Percentiles rank a stretch among this genome's conserved stretches.
phyloP scores from a whole-genome alignment of 805 yeast genomes.

The Monosporozyma solicola region DNA sequence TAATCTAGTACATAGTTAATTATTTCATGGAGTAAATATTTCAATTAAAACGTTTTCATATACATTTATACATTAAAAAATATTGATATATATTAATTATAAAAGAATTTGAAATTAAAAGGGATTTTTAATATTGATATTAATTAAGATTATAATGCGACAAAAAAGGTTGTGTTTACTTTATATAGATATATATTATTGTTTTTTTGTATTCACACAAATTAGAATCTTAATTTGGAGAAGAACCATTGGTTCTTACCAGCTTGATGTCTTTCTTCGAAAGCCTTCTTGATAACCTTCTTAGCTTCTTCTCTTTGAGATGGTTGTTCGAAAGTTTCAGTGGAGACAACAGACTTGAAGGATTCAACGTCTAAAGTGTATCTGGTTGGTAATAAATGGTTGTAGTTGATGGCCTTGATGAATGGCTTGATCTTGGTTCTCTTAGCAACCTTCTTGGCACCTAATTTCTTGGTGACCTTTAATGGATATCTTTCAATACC shows the following conservation, averaged over 20 bases:
- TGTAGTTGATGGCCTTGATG: conserved; percentile 98
- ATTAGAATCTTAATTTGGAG: conserved; percentile 90
- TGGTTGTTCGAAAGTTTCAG: conserved; percentile 95
- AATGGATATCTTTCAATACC: conserved; percentile 98
- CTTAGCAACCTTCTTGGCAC: conserved; percentile 93
- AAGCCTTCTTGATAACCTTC: conserved; percentile 97
- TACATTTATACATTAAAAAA: not conserved
- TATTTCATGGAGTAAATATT: not conserved
- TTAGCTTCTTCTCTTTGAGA: conserved; percentile 98
- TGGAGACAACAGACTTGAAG: conserved; percentile 82
- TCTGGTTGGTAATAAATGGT: conserved; percentile 99
- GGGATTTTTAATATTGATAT: not conserved
- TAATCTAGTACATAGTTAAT: not conserved
- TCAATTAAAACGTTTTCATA: not conserved
- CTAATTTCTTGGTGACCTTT: conserved; percentile 91
- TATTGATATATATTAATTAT: not conserved
- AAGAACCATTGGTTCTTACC: conserved; percentile 99
- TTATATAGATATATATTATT: not conserved
- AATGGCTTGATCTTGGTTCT: conserved; percentile 98
- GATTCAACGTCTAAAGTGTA: conserved; percentile 95
- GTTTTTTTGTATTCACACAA: conserved; percentile 2
- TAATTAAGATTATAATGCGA: not conserved
- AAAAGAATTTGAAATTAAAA: conserved; percentile 4
- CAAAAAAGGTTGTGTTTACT: not conserved
- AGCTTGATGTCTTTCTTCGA: conserved; percentile 98